A percentile compares a stretch with the other conserved stretches of the same genome.
Conservation (phyloP, 2,329 filamentous ascomycete species). For the Clarireedia paspali region DNA sequence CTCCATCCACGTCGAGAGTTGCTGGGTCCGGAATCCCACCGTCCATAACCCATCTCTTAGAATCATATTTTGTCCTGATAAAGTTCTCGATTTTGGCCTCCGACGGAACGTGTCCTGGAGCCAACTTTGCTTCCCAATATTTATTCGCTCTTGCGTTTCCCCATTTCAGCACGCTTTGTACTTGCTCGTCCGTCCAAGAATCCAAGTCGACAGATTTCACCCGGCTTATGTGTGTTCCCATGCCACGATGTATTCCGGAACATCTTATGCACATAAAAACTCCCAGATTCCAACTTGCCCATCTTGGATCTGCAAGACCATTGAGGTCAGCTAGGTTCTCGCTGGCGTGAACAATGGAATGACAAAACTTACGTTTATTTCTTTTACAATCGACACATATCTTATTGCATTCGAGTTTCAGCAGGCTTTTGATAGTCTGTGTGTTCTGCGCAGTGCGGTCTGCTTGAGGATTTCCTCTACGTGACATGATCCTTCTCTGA, state of each 20-base stretch:
- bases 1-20: slow-evolving; percentile 72
- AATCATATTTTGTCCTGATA: slow-evolving; percentile 97
- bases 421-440: slow-evolving; percentile 84
- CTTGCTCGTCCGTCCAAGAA: slow-evolving; percentile 96
- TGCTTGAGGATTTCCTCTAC: slow-evolving; percentile 71
- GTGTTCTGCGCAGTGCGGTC: slow-evolving; percentile 91
- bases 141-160: slow-evolving; percentile 95
- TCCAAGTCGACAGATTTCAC: slow-evolving; percentile 98
- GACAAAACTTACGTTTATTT: slow-evolving; percentile 75
- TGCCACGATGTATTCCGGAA: slow-evolving; percentile 95
- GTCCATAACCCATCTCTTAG: slow-evolving; percentile 99
- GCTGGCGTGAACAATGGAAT: not conserved
- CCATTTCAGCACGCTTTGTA: slow-evolving; percentile 90
- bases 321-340: not conserved
- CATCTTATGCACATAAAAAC: slow-evolving; percentile 97
- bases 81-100: slow-evolving; percentile 99
- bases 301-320: slow-evolving; percentile 71
- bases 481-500: slow-evolving; percentile 52
- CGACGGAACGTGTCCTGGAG: slow-evolving; percentile 82
- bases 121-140: slow-evolving; percentile 96
- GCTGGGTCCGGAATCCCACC: slow-evolving; percentile 90
- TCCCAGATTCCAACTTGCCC: slow-evolving; percentile 98
- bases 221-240: slow-evolving; percentile 97
- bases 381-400: slow-evolving; percentile 97
- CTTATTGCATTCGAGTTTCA: slow-evolving; percentile 95